Conservation (phyloP, 2,329 filamentous ascomycete genomes). For the Fusarium sterilihyphosum region DNA sequence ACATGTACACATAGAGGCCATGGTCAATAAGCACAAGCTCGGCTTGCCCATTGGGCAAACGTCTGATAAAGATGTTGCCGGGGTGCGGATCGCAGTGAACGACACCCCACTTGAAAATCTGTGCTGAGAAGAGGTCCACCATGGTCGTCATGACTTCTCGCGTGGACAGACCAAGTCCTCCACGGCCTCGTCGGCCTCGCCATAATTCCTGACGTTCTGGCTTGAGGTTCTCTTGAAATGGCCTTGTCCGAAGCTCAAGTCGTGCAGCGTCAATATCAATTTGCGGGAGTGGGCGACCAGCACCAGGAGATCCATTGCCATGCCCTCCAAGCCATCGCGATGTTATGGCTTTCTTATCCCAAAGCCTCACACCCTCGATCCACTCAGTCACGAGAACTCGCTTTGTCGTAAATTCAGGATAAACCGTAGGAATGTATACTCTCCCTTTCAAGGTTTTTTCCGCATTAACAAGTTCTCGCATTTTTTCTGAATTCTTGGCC, state of each 20-base stretch:
- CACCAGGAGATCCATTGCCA: slow-evolving; percentile 80
- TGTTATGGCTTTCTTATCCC: slow-evolving; percentile 88
- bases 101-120: slow-evolving; percentile 97
- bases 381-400: slow-evolving; percentile 95
- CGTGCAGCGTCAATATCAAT: slow-evolving; percentile 60
- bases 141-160: slow-evolving; percentile 96
- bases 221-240: slow-evolving; percentile 72
- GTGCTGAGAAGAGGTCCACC: slow-evolving; percentile 94
- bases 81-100: slow-evolving; percentile 98
- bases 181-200: slow-evolving; percentile 76
- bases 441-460: slow-evolving; percentile 81
- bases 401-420: slow-evolving; percentile 82
- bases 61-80: slow-evolving; percentile 95
- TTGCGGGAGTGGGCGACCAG: slow-evolving; percentile 69
- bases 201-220: slow-evolving; percentile 78
- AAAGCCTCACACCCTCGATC: slow-evolving; percentile 93
- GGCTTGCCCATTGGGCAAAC: slow-evolving; percentile 80
- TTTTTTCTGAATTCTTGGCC: slow-evolving; percentile 85
- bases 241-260: slow-evolving; percentile 60
- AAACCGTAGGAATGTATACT: slow-evolving; percentile 89
- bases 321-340: slow-evolving; percentile 81
- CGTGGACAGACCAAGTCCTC: slow-evolving; percentile 83
- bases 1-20: slow-evolving; percentile 94
- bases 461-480: slow-evolving; percentile 78
- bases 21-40: slow-evolving; percentile 98